Conservation (phyloP, 2,329 filamentous ascomycete genomes). For the Pseudogymnoascus sp. region DNA sequence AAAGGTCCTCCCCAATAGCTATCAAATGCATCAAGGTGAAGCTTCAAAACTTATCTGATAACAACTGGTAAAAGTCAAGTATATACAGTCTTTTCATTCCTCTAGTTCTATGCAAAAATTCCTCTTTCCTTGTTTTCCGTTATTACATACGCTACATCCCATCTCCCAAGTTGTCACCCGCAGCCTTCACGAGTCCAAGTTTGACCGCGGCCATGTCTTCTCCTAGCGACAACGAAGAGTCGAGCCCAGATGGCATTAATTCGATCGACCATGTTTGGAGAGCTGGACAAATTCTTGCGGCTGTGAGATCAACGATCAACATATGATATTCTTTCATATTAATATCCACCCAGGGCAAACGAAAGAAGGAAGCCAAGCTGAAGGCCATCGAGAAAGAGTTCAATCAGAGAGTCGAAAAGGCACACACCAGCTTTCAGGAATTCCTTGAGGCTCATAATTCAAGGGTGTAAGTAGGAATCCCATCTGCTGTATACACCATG, state of each 20-base stretch:
- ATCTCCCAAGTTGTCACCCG: neutral
- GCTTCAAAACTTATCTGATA: neutral
- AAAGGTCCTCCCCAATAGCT: neutral
- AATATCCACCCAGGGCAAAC: slow-evolving; percentile 21
- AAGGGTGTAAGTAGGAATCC: slow-evolving; percentile 24
- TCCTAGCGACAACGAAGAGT: neutral
- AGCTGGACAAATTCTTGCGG: slow-evolving; percentile 19
- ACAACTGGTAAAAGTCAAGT: neutral
- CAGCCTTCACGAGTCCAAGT: neutral
- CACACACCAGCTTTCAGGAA: slow-evolving; percentile 21
- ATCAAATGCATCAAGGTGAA: neutral
- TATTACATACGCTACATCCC: neutral
- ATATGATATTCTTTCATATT: slow-evolving; percentile 1
- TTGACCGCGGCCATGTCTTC: neutral
- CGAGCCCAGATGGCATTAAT: neutral
- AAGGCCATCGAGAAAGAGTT: slow-evolving; percentile 25
- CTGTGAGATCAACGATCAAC: slow-evolving; percentile 16
- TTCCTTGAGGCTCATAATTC: slow-evolving; percentile 21
- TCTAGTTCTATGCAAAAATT: neutral
- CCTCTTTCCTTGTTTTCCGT: neutral
- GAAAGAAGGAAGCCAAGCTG: slow-evolving; percentile 25
- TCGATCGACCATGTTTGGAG: slow-evolving; percentile 17
- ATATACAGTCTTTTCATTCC: neutral
- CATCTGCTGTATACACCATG: neutral
- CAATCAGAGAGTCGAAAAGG: slow-evolving; percentile 23